Percentiles rank a stretch among this genome's conserved stretches.
Conservation (phyloP, 176 grass and related monocot species). For the Phoenix roebelenii region DNA sequence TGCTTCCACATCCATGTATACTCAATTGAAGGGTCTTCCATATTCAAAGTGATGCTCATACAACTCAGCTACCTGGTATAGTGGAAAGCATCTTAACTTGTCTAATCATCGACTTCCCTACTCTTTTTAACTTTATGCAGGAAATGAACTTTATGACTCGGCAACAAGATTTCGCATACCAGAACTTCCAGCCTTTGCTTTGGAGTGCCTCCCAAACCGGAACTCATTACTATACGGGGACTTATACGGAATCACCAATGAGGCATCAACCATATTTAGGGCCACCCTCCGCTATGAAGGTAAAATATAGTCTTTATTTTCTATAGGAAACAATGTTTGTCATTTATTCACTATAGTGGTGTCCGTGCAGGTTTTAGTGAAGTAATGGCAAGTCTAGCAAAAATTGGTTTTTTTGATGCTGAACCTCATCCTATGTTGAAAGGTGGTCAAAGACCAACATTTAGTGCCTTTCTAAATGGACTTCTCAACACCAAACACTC, state of each 20-base stretch:
- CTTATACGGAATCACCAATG: constrained; percentile 74
- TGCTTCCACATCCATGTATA: too few species aligned
- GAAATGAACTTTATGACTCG: constrained; percentile 57
- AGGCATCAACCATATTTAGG: constrained; percentile 79
- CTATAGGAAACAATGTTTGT: constrained; percentile 4
- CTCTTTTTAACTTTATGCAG: constrained; percentile 22
- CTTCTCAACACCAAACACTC: constrained; percentile 33
- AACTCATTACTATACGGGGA: constrained; percentile 92
- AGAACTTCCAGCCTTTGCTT: constrained; percentile 75
- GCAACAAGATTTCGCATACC: constrained; percentile 60
- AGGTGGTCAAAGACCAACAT: constrained; percentile 36
- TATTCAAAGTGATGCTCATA: too few species aligned
- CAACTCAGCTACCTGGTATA: neutral
- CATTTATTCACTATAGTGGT: constrained; percentile 6
- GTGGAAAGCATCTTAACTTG: too few species aligned
- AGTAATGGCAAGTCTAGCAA: constrained; percentile 62
- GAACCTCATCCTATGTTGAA: constrained; percentile 49
- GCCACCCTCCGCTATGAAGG: constrained; percentile 97
- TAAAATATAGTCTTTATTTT: constrained; percentile 10
- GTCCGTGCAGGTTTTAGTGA: constrained; percentile 71
- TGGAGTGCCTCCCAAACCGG: constrained; percentile 83
- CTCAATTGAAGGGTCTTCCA: too few species aligned
- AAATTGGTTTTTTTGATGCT: constrained; percentile 60
- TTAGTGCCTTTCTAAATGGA: constrained; percentile 44
- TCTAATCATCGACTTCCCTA: neutral